phyloP scores from a whole-genome alignment of 371 early-diverging fungal genomes.

The Apophysomyces elegans region DNA sequence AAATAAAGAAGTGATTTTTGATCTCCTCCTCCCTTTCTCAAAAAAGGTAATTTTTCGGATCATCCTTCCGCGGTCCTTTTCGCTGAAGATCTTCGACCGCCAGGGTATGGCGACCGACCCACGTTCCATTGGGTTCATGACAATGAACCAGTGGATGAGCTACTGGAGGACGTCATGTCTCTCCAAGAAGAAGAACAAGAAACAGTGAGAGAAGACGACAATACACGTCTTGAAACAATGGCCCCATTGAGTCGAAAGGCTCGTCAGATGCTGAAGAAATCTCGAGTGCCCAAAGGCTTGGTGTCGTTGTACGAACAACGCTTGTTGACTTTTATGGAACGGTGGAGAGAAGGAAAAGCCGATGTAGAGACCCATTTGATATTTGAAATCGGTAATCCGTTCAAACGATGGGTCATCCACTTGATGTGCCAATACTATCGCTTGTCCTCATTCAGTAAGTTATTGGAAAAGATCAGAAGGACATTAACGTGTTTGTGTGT shows the following conservation, averaged over 20 bases:
- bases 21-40: background rate
- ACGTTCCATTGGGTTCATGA: constrained; percentile 2
- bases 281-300: constrained; percentile 34
- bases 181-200: background rate
- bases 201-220: too few species aligned
- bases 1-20: background rate
- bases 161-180: constrained; percentile 10
- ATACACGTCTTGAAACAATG: background rate
- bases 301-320: constrained; percentile 32
- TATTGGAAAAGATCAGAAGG: background rate
- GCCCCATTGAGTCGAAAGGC: constrained; percentile 8
- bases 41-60: constrained; percentile 36
- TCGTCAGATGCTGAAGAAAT: constrained; percentile 26
- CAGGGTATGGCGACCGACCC: constrained; percentile 29
- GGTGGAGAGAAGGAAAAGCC: constrained; percentile 16
- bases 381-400: constrained; percentile 31
- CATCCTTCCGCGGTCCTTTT: constrained; percentile 41
- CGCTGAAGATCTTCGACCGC: constrained; percentile 39
- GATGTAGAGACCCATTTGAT: constrained; percentile 21
- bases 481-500: too few species aligned
- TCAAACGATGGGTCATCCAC: constrained; percentile 35
- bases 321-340: constrained; percentile 28
- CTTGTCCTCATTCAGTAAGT: constrained; percentile 37
- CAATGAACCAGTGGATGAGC: constrained; percentile 17
- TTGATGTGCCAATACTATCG: constrained; percentile 37